Percentiles rank a stretch among this genome's conserved stretches.
Evolutionary conservation across 129 eudicot genomes (phyloP).

Genomic region (Flaveria sonorensis): DNA sequence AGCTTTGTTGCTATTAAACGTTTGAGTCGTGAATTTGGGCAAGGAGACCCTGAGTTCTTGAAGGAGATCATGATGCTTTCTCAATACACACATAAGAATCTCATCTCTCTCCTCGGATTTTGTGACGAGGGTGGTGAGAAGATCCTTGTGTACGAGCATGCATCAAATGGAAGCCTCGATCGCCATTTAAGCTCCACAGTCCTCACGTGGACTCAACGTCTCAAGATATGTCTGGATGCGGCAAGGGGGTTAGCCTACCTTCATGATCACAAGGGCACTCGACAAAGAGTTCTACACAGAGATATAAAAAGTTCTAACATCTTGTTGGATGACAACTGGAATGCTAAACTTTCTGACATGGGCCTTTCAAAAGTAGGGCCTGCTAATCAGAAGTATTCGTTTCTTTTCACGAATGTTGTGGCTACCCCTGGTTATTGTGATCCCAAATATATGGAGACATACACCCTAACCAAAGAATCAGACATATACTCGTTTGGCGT

Average conservation of each 20-base stretch:
- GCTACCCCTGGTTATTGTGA: slow-evolving; percentile 6
- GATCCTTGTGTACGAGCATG: not conserved
- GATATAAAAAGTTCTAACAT: slow-evolving; percentile 11
- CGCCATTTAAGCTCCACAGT: not conserved
- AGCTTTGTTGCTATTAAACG: slow-evolving; percentile 2
- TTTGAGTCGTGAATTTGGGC: not conserved
- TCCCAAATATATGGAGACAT: not conserved
- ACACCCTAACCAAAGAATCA: not conserved
- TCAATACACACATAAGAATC: not conserved
- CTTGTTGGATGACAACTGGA: not conserved
- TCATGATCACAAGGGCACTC: slow-evolving; percentile 8
- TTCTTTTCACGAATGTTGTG: not conserved
- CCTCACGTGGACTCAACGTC: not conserved
- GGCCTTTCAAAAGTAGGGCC: slow-evolving; percentile 11
- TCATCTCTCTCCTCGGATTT: slow-evolving; percentile 10
- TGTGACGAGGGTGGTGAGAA: slow-evolving; percentile 7
- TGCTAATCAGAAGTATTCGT: not conserved
- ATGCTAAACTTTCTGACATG: slow-evolving; percentile 13
- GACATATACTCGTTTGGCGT: not conserved
- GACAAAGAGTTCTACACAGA: slow-evolving; percentile 1
- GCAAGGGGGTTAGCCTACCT: slow-evolving; percentile 5
- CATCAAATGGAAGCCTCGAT: slow-evolving; percentile 1
- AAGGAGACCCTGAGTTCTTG: not conserved
- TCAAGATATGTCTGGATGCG: not conserved
- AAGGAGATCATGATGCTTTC: slow-evolving; percentile 7